Conservation (phyloP, 2,329 filamentous ascomycete genomes). For the Erysiphe pulchra region DNA sequence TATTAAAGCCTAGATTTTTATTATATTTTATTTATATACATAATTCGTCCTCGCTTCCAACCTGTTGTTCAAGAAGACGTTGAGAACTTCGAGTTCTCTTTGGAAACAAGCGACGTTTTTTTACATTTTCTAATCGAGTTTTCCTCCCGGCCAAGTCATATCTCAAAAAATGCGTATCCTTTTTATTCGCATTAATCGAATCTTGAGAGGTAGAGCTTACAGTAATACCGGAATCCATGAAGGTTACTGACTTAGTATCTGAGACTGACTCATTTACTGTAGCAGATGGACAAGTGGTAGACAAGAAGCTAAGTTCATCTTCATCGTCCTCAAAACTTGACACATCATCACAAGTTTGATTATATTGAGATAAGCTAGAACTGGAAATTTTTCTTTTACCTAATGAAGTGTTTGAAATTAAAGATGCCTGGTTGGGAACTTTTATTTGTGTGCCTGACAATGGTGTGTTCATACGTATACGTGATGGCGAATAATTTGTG, state of each 20-base stretch:
- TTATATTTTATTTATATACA: not conserved
- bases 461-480: not conserved
- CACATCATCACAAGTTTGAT: not conserved
- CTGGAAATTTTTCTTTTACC: not conserved
- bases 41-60: not conserved
- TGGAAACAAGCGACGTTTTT: not conserved
- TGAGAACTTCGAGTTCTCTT: not conserved
- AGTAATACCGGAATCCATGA: not conserved
- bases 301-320: not conserved
- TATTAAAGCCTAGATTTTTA: too few relatives aligned
- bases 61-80: not conserved
- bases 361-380: not conserved
- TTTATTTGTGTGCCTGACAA: not conserved
- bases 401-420: not conserved
- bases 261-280: not conserved
- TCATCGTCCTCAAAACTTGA: not conserved
- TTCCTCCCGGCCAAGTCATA: not conserved
- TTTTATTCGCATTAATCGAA: not conserved
- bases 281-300: not conserved
- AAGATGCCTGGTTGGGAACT: not conserved
- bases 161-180: not conserved
- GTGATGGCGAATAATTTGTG: not conserved
- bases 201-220: not conserved
- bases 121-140: not conserved
- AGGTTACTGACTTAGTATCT: too few relatives aligned